Evolutionary conservation across 2,329 filamentous ascomycete genomes (phyloP), one percentile per base, ranked within the genome.

Genomic region (Epichloe scottii): DNA sequence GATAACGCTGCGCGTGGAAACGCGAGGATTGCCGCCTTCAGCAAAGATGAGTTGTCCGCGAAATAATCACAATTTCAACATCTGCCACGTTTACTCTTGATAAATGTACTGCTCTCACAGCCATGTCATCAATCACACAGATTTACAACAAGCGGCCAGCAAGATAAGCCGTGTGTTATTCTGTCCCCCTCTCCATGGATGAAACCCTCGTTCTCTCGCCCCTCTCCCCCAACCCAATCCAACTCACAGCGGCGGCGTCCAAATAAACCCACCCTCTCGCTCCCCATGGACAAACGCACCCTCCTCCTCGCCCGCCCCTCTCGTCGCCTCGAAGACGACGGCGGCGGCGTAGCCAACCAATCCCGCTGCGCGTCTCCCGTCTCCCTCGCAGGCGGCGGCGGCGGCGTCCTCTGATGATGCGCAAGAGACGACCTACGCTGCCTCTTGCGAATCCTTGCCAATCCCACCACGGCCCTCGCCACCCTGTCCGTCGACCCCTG

Each of bases 401-500:
- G 23, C 23, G 11, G 21, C 39, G 39, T 42, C 47, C 40, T 17
- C 3, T 10, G 26, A 30, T 8, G 26, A 0, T 30, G 26, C 26
- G 26, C 26, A 30, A 4, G 26, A 30, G 26, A 30, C n/a, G 33
- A 38, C 11, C 12, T n/a, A n/a, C 47, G 8, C 35, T 52, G 50
- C 26, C 41, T 35, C 40, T 14, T 33, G n/a, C 37, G 23, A 6
- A 51, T 49, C 10, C 44, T 45, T n/a, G 50, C 52, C 44, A 46
- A 48, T 26, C 15, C 23, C 8, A 54, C 48, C 19, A 50, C 26
- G 11, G 53, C 47, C 6, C 26, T 23, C 26, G 21, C 33, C 19
- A 42, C 40, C 17, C 33, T 37, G 2, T 30, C 19, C 4, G 17
- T 17, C 38, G 46, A 21, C 30, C 37, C 57, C 51, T 67, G 65